Base-by-base conservation (phyloP, 805 yeast species). In the Candida jianshihensis region DNA sequence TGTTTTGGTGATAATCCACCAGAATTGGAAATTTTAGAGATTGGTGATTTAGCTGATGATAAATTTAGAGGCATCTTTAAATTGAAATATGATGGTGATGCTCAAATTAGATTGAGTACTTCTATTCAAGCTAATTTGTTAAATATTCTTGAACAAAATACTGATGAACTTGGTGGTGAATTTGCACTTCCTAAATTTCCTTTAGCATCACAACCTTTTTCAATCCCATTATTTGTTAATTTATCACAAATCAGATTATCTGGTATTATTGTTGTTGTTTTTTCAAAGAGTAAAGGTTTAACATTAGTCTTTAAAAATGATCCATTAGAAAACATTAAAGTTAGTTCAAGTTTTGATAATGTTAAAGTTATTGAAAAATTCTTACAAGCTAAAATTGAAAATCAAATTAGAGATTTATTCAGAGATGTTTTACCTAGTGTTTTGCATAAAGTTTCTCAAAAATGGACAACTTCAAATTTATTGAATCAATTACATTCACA, bases 221-320 rank as follows among this genome's bases (percentile, higher is more conserved):
- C 84, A 14, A 74, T 87, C 35, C 96, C 96, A 5, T 66, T 87
- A 46, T 84, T 82, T 53, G 66, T 87, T 48, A 79, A 81, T 27
- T 63, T 87, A 36, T 74, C 87, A 28, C 79, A 82, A 38, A 79
- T 87, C 42, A 70, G 71, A 47, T 66, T 87, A 35, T 74, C 79
- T 38, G 92, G 95, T 2, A 87, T 88, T 40, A 87, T 89, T 18
- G 81, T 87, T 36, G 76, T 86, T 42, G 96, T 87, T 4, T 87
- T 83, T 55, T 75, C 82, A 20, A 80, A 83, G 49, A 69, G 82
- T 4, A 85, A 85, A 51, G 96, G 96, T 1, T 68, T 87, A 38
- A 87, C 96, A 0, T 63, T 87, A 28, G 96, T 87, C 21, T 87
- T 87, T 61, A 73, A 89, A 48, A 87, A 87, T 57, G 96, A 87